phyloP scores from a whole-genome alignment of 1,284 basidiomycete genomes.

The Fomitopsis palustris region DNA sequence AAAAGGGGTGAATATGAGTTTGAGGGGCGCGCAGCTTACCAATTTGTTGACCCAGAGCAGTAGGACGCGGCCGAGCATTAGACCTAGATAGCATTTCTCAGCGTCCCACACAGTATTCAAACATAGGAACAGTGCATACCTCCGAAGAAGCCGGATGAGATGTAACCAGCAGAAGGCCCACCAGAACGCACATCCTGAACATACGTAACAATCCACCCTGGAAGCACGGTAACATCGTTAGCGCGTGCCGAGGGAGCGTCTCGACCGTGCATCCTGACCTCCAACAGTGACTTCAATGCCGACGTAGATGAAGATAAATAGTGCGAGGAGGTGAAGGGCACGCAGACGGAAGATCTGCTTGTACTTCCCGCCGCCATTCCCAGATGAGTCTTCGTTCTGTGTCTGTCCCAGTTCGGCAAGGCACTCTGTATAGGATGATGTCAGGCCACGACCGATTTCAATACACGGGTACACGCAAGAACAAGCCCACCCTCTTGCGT shows the following conservation, averaged over 20 bases:
- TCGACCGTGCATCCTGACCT: slow-evolving; percentile 23
- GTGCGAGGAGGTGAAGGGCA: slow-evolving; percentile 38
- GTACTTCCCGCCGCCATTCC: slow-evolving; percentile 31
- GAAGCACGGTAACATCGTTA: background rate
- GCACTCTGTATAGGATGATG: slow-evolving; percentile 22
- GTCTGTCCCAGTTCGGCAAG: slow-evolving; percentile 31
- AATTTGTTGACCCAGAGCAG: slow-evolving; percentile 49
- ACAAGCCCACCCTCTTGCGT: slow-evolving; percentile 45
- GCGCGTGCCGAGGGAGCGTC: too few species aligned
- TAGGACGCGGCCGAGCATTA: slow-evolving; percentile 40
- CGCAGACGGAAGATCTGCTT: slow-evolving; percentile 35
- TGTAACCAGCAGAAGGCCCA: slow-evolving; percentile 46
- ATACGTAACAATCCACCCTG: slow-evolving; percentile 53
- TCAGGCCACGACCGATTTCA: background rate
- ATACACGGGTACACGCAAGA: too few species aligned
- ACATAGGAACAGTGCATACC: slow-evolving; percentile 28
- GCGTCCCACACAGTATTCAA: background rate
- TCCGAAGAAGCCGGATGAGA: slow-evolving; percentile 49
- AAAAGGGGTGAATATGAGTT: background rate
- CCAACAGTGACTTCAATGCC: slow-evolving; percentile 47
- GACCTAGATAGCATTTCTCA: slow-evolving; percentile 23
- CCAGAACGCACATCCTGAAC: slow-evolving; percentile 42
- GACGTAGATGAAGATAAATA: slow-evolving; percentile 45
- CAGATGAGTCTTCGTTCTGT: slow-evolving; percentile 14
- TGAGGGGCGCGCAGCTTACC: slow-evolving; percentile 28